Evolutionary conservation across 1,139 yeast species (phyloP), one percentile per base, ranked within the genome.

Genomic region (Saccharomyces hybrid): DNA sequence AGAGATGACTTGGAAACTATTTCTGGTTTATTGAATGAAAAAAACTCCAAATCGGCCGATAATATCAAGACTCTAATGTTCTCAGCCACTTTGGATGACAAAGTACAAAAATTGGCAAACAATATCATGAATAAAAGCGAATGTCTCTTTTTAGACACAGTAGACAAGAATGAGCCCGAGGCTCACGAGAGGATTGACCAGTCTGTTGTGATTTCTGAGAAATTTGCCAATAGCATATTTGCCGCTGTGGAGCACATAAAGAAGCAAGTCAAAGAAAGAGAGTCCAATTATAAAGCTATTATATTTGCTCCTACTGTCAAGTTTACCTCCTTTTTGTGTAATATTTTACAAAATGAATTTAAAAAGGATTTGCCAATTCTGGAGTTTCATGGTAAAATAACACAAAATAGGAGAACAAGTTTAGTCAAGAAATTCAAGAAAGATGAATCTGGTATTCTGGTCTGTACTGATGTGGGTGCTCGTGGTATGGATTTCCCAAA

Each of bases 401-500:
- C 83, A 31, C 96, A 88, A 55, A 58, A 57, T 25, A 63, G 57
- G 51, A 67, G 72, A 58, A 66, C 70, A 3, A 60, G 58, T 47
- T 48, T 67, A 46, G 71, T 69, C 11, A 60, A 58, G 13, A 55
- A 57, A n/a, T 69, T 69, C 54, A 69, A 67, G 53, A 57, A 51
- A 44, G 59, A 76, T 31, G 65, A 72, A 46, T 72, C 75, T 28
- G 85, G 88, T 54, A 67, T 91, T 47, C 76, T 91, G 54, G 80
- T 91, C 51, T 86, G 95, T 49, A 88, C 97, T 1, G 96, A 91
- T 72, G 97, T 93, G 54, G 96, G 93, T 60, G 97, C 98, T 2
- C 83, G 98, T 74, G 98, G 99, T 65, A 84, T 93, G 84, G 97
- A 90, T 74, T 87, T 90, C 78, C 91, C 90, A 51, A 82, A 82